Evolutionary conservation across 495 filamentous ascomycete genomes (phyloP).

Genomic region (Aspergillus sparsus): DNA sequence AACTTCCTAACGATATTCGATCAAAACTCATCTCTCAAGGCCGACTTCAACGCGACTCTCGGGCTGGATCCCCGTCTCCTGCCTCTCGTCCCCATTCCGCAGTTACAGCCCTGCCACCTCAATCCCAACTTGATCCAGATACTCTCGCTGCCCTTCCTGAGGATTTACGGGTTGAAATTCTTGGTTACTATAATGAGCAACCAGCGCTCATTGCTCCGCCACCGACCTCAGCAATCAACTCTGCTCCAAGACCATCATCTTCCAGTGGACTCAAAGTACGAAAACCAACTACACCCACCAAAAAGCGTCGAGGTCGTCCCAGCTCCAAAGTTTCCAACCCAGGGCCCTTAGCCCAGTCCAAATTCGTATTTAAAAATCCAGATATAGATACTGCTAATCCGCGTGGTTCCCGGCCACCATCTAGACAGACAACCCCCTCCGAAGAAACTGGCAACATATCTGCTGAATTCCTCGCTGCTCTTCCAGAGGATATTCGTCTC

Average conservation of each 20-base stretch:
- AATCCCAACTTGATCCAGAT: constrained; percentile 69
- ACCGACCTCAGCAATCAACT: constrained; percentile 44
- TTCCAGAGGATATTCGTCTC: constrained; percentile 75
- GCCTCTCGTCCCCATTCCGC: constrained; percentile 24
- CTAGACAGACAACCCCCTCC: constrained; percentile 7
- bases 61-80: constrained; percentile 35
- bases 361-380: constrained; percentile 52
- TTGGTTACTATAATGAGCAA: constrained; percentile 60
- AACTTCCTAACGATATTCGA: constrained; percentile 78
- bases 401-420: neutral
- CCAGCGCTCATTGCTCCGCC: constrained; percentile 26
- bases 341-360: constrained; percentile 64
- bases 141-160: constrained; percentile 76
- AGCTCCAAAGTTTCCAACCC: constrained; percentile 36
- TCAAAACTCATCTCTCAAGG: constrained; percentile 63
- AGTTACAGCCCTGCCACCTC: constrained; percentile 39
- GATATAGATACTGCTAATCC: neutral
- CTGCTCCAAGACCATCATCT: constrained; percentile 41
- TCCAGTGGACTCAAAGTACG: constrained; percentile 38
- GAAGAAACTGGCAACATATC: constrained; percentile 45
- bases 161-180: constrained; percentile 78
- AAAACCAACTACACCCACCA: constrained; percentile 57
- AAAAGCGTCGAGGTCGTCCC: constrained; percentile 56
- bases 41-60: constrained; percentile 34
- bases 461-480: constrained; percentile 71